A percentile compares a stretch with the other conserved stretches of the same genome.
phyloP scores from a whole-genome alignment of 2,329 filamentous ascomycete genomes.

The Sarocladiaceae sp. region DNA sequence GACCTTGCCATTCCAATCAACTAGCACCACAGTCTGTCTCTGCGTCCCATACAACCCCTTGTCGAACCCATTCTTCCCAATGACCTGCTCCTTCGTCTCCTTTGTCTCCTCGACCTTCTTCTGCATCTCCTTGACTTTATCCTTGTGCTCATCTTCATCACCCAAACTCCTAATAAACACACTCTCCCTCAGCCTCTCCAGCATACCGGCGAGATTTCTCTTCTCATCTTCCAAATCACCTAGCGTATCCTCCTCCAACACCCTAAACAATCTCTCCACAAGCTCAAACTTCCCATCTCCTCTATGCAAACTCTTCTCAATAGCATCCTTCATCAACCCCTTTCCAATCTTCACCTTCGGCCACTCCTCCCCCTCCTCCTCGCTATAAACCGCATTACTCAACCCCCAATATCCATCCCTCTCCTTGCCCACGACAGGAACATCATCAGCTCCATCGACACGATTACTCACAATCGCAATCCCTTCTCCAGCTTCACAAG shows the following conservation, averaged over 20 bases:
- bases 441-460: constrained; percentile 45
- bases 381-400: constrained; percentile 55
- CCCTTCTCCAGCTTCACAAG: constrained; percentile 31
- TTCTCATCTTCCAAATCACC: constrained; percentile 32
- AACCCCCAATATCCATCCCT: constrained; percentile 51
- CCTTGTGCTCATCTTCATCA: constrained; percentile 36
- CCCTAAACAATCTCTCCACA: constrained; percentile 44
- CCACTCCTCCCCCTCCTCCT: constrained; percentile 48
- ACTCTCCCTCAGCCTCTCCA: constrained; percentile 53
- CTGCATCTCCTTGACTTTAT: constrained; percentile 41
- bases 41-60: constrained; percentile 62
- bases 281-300: constrained; percentile 42
- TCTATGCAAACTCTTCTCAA: constrained; percentile 34
- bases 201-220: constrained; percentile 35
- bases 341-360: constrained; percentile 56
- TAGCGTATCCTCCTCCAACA: constrained; percentile 56
- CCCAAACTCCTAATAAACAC: constrained; percentile 59
- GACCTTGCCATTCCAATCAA: constrained; percentile 60
- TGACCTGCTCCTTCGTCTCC: not conserved
- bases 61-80: constrained; percentile 38
- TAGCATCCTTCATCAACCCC: constrained; percentile 36
- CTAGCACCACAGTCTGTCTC: constrained; percentile 57
- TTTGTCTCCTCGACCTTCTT: constrained; percentile 27
- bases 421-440: constrained; percentile 50
- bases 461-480: constrained; percentile 62